Percentiles rank a stretch among this genome's conserved stretches.
These are phyloP conservation scores for Acmispon strigosus DNA, from an alignment of 306 rosid species.

Conservation along the genomic window DNA sequence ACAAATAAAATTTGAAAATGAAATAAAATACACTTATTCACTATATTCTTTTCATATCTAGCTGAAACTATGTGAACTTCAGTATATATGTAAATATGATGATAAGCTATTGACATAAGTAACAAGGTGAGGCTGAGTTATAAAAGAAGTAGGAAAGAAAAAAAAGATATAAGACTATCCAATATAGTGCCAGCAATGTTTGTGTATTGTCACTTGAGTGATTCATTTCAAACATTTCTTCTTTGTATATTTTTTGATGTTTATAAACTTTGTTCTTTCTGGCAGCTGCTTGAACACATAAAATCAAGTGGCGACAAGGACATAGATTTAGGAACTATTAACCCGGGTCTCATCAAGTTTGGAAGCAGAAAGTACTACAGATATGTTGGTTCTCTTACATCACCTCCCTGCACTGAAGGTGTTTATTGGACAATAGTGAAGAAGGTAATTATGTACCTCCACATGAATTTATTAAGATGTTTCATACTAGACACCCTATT, in stretches of 20 bases:
- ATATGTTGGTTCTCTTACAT: conserved; percentile 73
- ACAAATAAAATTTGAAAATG: no score
- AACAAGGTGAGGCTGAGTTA: no score
- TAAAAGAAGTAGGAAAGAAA: no score
- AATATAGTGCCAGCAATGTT: not conserved
- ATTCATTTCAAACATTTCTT: not conserved
- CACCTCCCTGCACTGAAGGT: conserved; percentile 80
- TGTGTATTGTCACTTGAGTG: not conserved
- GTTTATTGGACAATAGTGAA: conserved; percentile 59
- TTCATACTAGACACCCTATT: not conserved
- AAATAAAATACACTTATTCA: no score
- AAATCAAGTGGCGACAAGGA: conserved; percentile 33
- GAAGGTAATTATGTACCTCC: conserved; percentile 35
- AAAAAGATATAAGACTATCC: no score
- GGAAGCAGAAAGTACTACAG: conserved; percentile 60
- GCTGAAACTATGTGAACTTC: no score
- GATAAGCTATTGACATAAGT: no score
- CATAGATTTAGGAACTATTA: conserved; percentile 42
- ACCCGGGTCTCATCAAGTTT: conserved; percentile 46
- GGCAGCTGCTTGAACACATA: conserved; percentile 39
- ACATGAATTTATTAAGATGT: not conserved
- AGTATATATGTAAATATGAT: no score
- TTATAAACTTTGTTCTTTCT: not conserved
- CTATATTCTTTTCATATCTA: no score
- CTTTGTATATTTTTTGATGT: not conserved